These are phyloP conservation scores for Mucor mucedo DNA, from an alignment of 371 early-diverging fungal genomes.

Conservation along the genomic window DNA sequence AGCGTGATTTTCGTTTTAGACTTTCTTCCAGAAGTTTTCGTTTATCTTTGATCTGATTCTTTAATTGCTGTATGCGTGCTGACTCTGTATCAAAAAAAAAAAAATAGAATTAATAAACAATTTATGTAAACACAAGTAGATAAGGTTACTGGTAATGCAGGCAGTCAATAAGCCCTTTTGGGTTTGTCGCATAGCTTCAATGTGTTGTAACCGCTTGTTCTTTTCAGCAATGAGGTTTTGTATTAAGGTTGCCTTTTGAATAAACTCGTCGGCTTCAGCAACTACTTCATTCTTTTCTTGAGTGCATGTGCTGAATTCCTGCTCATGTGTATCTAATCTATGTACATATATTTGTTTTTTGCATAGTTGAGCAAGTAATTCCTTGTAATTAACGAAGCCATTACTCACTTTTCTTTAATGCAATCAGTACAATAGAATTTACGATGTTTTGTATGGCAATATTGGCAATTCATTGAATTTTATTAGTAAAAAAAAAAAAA, in stretches of 20 bases:
- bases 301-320: conserved; percentile 35
- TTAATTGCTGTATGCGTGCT: conserved; percentile 4
- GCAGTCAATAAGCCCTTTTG: conserved; percentile 31
- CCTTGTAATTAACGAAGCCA: background rate
- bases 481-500: background rate
- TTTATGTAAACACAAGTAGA: too few relatives aligned
- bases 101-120: conserved; percentile 1
- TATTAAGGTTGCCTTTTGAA: conserved; percentile 39
- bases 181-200: conserved; percentile 37
- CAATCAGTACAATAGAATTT: conserved; percentile 48
- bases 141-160: conserved; percentile 16
- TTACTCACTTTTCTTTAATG: conserved; percentile 48
- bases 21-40: conserved; percentile 7
- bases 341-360: too few relatives aligned
- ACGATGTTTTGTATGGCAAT: conserved; percentile 48
- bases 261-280: conserved; percentile 41
- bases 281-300: conserved; percentile 48
- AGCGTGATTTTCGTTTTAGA: conserved; percentile 4
- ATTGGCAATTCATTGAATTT: conserved; percentile 42
- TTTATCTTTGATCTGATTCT: conserved; percentile 26
- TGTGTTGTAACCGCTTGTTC: conserved; percentile 37
- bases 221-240: conserved; percentile 52
- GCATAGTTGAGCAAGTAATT: too few relatives aligned
- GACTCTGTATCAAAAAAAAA: conserved; percentile 24
- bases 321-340: conserved; percentile 52